A percentile compares a stretch with the other conserved stretches of the same genome.
These are phyloP conservation scores for Plantago major DNA, from an alignment of 257 asterid species.

Conservation along the genomic window DNA sequence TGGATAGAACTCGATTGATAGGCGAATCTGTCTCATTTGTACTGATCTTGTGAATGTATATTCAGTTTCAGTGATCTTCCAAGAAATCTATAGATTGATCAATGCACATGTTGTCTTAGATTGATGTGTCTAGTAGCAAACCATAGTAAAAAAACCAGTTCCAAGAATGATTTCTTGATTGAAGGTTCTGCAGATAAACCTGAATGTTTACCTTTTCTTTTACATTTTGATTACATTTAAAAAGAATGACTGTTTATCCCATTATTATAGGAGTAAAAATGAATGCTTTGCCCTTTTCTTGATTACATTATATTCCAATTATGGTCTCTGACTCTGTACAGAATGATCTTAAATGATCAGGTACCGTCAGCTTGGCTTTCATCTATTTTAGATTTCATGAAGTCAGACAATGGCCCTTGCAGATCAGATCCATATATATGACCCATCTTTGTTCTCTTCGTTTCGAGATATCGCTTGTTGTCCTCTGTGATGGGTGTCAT, in stretches of 20 bases:
- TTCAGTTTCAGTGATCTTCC: too few relatives aligned
- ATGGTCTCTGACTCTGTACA: slow-evolving; percentile 8
- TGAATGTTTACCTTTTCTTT: too few relatives aligned
- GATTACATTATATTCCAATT: neutral
- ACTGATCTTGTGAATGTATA: too few relatives aligned
- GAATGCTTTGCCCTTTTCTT: neutral
- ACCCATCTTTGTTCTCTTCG: slow-evolving; percentile 73
- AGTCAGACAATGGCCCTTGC: slow-evolving; percentile 33
- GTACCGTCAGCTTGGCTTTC: slow-evolving; percentile 12
- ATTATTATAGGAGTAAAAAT: too few relatives aligned
- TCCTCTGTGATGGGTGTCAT: slow-evolving; percentile 77
- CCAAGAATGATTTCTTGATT: too few relatives aligned
- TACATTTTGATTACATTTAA: too few relatives aligned
- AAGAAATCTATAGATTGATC: too few relatives aligned
- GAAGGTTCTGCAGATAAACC: too few relatives aligned
- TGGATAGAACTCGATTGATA: slow-evolving; percentile 49
- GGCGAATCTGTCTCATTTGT: neutral
- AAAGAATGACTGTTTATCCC: too few relatives aligned
- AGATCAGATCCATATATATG: slow-evolving; percentile 68
- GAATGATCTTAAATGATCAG: slow-evolving; percentile 5
- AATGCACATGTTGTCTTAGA: too few relatives aligned
- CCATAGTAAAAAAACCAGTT: too few relatives aligned
- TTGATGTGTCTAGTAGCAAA: too few relatives aligned
- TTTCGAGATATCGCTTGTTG: slow-evolving; percentile 66
- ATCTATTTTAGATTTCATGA: slow-evolving; percentile 28